Conservation (phyloP, 768 basidiomycete species). For the Suillus tomentosus region DNA sequence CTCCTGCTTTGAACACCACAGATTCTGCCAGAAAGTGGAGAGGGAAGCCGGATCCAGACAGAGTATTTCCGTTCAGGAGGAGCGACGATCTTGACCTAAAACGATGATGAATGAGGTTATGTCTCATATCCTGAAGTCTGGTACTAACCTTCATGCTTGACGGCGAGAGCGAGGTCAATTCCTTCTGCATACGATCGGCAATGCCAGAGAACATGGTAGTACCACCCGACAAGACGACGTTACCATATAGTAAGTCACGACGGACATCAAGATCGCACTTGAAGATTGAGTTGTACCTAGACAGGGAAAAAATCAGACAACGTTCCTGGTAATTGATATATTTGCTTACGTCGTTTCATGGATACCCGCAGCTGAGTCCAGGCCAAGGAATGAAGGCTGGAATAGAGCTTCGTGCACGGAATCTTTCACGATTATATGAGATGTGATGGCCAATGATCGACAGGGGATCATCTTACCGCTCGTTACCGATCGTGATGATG, state of each 20-base stretch:
- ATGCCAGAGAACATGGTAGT: conserved; percentile 98
- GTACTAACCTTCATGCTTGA: conserved; percentile 78
- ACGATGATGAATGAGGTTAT: conserved; percentile 9
- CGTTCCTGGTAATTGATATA: background rate
- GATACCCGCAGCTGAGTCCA: conserved; percentile 88
- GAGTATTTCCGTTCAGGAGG: conserved; percentile 95
- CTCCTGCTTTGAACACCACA: conserved; percentile 94
- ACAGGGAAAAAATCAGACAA: conserved; percentile 10
- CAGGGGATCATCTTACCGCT: conserved; percentile 41
- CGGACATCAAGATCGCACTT: conserved; percentile 73
- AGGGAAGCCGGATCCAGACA: conserved; percentile 94
- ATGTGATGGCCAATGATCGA: conserved; percentile 8
- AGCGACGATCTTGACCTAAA: conserved; percentile 85
- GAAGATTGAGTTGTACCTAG: conserved; percentile 58
- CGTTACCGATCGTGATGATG: conserved; percentile 84
- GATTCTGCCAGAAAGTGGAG: conserved; percentile 94
- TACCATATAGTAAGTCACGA: conserved; percentile 37
- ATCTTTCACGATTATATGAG: conserved; percentile 32
- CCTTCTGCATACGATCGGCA: conserved; percentile 94
- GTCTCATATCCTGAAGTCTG: background rate
- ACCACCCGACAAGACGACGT: conserved; percentile 65
- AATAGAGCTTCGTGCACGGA: conserved; percentile 61
- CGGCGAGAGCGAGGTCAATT: conserved; percentile 76
- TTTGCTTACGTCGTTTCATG: conserved; percentile 60
- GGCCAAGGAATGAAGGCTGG: conserved; percentile 59